Base-by-base conservation (phyloP, 2,329 filamentous ascomycete species). In the Penicillium sp. region DNA sequence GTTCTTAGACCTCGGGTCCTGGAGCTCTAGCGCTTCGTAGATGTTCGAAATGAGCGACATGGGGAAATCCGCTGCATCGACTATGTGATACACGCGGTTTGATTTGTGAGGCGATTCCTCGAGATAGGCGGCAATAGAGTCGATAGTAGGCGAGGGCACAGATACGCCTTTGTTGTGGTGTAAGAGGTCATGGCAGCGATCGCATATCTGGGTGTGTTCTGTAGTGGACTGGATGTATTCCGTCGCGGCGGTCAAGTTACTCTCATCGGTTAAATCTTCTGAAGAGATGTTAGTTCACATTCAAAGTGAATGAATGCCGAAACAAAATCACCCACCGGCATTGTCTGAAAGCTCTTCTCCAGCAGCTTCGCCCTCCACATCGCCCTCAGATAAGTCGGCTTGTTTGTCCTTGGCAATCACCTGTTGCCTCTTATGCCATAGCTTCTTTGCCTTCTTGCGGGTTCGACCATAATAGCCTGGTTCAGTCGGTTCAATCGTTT, bases 11-110 rank as follows among this genome's bases (percentile, higher is more conserved):
- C 93, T 86, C 53, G 94, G 79, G 7, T 87, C 85, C 59, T 90
- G 86, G 9, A 91, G 78, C 33, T 86, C 79, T 1, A 97, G 79
- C 0, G 90, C 77, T 7, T 83, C 77, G 59, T 88, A 83, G 9
- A 99, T 82, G 46, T 86, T 84, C 0, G 91, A 90, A 3, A 97
- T 80, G 14, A 99, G 75, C 1, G 94, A 97, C 83, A 99, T 89
- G 20, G 94, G 94, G 62, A 99, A 97, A 72, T 99, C 94, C 59
- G 92, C 94, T 2, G 94, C 93, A 68, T 99, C 94, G 21, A 99
- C 78, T 24, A 99, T 81, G 72, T 99, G 94, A 70, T 97, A 99
- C 60, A 99, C 87, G 72, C 97, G 90, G 66, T 99, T 97, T 68
- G 89, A 84, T 69, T 89, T 89, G 74, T 95, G 87, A 0, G 92